Base-by-base conservation (phyloP, 2,329 filamentous ascomycete species). In the Aspergillus cejpii region DNA sequence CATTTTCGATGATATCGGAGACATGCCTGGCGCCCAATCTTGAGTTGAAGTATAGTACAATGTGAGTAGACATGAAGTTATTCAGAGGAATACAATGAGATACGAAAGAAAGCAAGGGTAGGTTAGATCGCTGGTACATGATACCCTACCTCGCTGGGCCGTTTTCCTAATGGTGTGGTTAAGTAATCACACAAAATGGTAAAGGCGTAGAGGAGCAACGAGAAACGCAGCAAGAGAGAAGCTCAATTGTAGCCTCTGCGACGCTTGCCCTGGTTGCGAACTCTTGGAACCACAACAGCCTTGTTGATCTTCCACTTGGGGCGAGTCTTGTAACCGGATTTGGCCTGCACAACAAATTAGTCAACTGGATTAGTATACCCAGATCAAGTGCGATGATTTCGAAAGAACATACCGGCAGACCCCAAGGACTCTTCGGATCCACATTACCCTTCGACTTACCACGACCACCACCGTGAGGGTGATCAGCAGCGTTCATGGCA, bases 381-480 rank as follows among this genome's bases (percentile, higher is more conserved):
- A 45, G 47, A 46, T 23, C 19, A 19, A 29, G 38, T 38, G 19
- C 37, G 7, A 15, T 11, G 8, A 45, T 39, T 29, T 10, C 17
- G 39, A 40, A 38, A 10, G 39, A 54, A 80, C 87, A 73, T 84
- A 94, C 89, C 63, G 88, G 91, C 64, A 82, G 84, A 66, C 94
- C 92, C 92, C 94, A 98, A 47, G 92, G 92, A 72, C 88, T 95
- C 59, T 92, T 88, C 26, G 94, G 92, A 64, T 94, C 78, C 50
- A 90, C 82, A 65, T 96, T 95, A 81, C 92, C 89, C 87, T 98
- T 98, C 46, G 89, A 96, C 74, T 98, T 98, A 74, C 92, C 92
- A 77, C 94, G 82, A 71, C 92, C 92, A 85, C 92, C 92, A 79
- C 92, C 92, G 69, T 98, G 92, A 62, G 92, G 92, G 77, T 98